Conservation (phyloP, 805 yeast species). For the Candida ipomoeae region DNA sequence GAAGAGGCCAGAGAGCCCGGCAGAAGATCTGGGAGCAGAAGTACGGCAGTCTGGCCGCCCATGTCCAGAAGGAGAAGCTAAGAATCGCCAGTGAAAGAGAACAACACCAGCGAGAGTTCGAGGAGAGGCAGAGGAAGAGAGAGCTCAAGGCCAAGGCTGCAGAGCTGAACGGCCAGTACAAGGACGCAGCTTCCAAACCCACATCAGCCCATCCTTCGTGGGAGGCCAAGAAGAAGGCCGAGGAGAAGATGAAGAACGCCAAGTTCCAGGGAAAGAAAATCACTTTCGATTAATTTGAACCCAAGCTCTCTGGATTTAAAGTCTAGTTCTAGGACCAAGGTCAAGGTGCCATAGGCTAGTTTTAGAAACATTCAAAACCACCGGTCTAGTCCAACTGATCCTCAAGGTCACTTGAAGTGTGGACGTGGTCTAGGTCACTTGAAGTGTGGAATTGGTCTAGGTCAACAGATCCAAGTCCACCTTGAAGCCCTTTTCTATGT, state of each 20-base stretch:
- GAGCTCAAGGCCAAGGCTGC: slow-evolving; percentile 44
- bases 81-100: slow-evolving; percentile 53
- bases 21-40: slow-evolving; percentile 95
- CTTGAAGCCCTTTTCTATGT: slow-evolving; percentile 10
- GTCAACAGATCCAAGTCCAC: slow-evolving; percentile 10
- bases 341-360: too few species aligned
- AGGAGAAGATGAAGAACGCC: slow-evolving; percentile 58
- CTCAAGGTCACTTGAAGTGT: too few species aligned
- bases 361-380: too few species aligned
- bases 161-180: slow-evolving; percentile 19
- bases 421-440: too few species aligned
- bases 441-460: too few species aligned
- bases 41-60: slow-evolving; percentile 80
- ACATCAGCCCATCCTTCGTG: slow-evolving; percentile 82
- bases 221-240: slow-evolving; percentile 81
- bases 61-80: slow-evolving; percentile 63
- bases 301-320: too few species aligned
- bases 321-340: too few species aligned
- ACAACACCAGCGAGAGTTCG: slow-evolving; percentile 59
- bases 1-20: slow-evolving; percentile 97
- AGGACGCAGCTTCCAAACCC: slow-evolving; percentile 12
- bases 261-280: slow-evolving; percentile 84
- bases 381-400: too few species aligned
- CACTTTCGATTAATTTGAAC: slow-evolving; percentile 49
- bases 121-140: slow-evolving; percentile 68